Evolutionary conservation across 768 basidiomycete species (phyloP).

Genomic region (Amanita molliuscula): DNA sequence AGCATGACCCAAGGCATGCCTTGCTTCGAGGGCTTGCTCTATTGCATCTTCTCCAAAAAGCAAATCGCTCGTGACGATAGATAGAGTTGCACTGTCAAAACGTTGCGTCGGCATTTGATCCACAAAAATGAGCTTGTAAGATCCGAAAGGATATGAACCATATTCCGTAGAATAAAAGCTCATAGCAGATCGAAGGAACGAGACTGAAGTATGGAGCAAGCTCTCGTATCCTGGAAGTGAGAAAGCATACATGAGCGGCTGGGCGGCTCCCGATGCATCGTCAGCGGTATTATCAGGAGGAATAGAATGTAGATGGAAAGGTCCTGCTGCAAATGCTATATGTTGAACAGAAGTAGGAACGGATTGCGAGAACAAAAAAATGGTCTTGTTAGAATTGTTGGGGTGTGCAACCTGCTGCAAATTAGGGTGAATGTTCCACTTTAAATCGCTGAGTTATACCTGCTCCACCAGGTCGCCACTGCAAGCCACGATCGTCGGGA

Average conservation of each 20-base stretch:
- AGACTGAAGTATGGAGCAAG: constrained; percentile 56
- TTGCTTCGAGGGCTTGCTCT: constrained; percentile 86
- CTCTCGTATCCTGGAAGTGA: constrained; percentile 85
- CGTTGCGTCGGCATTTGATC: constrained; percentile 77
- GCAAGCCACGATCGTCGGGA: constrained; percentile 81
- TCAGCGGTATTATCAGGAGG: constrained; percentile 50
- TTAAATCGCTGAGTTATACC: constrained; percentile 31
- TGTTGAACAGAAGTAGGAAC: constrained; percentile 92
- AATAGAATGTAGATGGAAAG: constrained; percentile 73
- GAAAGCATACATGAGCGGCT: constrained; percentile 81
- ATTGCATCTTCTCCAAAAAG: constrained; percentile 83
- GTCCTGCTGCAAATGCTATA: constrained; percentile 91
- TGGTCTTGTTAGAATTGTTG: constrained; percentile 85
- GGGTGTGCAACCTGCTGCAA: constrained; percentile 76
- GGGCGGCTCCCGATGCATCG: constrained; percentile 52
- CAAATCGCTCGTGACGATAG: constrained; percentile 70
- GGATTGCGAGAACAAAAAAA: constrained; percentile 85
- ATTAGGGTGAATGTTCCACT: not conserved
- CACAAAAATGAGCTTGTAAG: constrained; percentile 91
- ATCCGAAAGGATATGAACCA: constrained; percentile 93
- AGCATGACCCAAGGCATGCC: constrained; percentile 78
- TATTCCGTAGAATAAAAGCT: constrained; percentile 85
- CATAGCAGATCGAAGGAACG: constrained; percentile 83
- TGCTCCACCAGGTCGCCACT: constrained; percentile 95
- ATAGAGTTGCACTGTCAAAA: constrained; percentile 78